Conservation (phyloP, 2,329 filamentous ascomycete species). For the Talaromyces rugulosus region DNA sequence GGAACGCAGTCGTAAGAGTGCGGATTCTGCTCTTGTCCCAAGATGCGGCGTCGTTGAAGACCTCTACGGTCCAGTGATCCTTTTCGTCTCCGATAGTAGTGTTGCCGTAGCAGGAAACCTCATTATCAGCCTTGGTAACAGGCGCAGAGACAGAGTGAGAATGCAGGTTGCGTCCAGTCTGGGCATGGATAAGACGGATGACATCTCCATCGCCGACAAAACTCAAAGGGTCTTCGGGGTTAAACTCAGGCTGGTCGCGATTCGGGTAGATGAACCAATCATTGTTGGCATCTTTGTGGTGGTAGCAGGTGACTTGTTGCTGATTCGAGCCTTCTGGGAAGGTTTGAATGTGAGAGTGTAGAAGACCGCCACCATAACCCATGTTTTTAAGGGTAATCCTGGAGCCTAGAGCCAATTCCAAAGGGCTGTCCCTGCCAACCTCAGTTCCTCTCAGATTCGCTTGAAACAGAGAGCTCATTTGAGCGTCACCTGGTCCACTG, state of each 20-base stretch:
- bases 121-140: constrained; percentile 80
- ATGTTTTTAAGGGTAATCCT: constrained; percentile 96
- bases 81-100: constrained; percentile 93
- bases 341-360: constrained; percentile 94
- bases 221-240: constrained; percentile 64
- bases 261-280: constrained; percentile 99
- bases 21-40: constrained; percentile 79
- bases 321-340: constrained; percentile 90
- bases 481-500: constrained; percentile 93
- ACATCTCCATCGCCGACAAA: constrained; percentile 74
- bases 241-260: constrained; percentile 68
- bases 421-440: constrained; percentile 88
- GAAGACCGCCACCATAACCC: constrained; percentile 94
- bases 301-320: constrained; percentile 98
- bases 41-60: constrained; percentile 83
- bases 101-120: constrained; percentile 96
- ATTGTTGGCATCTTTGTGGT: constrained; percentile 99
- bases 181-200: constrained; percentile 85
- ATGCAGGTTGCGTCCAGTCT: constrained; percentile 95
- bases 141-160: constrained; percentile 88
- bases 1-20: constrained; percentile 89
- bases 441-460: constrained; percentile 91
- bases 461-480: constrained; percentile 99
- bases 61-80: constrained; percentile 94
- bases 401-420: constrained; percentile 87